These are phyloP conservation scores for Phialocephala sp. DNA, from an alignment of 2,329 filamentous ascomycete species.

Conservation along the genomic window DNA sequence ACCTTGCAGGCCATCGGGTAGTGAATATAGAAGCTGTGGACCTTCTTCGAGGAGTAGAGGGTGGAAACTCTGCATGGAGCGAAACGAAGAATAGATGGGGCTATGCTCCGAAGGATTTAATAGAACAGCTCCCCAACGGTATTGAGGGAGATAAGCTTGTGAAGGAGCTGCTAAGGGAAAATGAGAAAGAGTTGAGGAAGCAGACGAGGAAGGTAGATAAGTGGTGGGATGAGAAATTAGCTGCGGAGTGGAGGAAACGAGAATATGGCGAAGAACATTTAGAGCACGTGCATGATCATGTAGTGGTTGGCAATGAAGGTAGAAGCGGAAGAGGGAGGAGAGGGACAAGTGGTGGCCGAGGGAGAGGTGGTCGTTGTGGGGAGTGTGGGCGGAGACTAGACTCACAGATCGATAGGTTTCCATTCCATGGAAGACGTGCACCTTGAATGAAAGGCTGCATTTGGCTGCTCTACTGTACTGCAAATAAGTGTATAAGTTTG, in stretches of 20 bases:
- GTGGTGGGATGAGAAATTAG: conserved; percentile 4
- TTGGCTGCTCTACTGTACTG: too few species aligned
- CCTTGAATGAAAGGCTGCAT: neutral
- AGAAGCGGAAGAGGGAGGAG: neutral
- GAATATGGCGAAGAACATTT: neutral
- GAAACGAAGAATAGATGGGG: neutral
- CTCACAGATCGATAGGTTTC: neutral
- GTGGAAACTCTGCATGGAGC: neutral
- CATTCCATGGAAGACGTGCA: neutral
- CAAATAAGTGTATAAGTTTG: too few species aligned
- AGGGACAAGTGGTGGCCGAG: neutral
- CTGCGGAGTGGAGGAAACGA: conserved; percentile 7
- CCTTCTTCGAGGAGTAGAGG: neutral
- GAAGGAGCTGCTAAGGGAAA: neutral
- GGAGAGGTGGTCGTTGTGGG: neutral
- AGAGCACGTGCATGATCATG: neutral
- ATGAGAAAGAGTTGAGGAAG: neutral
- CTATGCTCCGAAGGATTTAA: neutral
- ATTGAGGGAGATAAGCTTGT: neutral
- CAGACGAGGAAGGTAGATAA: neutral
- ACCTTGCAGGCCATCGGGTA: neutral
- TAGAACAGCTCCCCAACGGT: neutral
- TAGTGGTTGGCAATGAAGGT: neutral
- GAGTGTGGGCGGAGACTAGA: neutral
- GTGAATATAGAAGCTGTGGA: neutral